A percentile compares a stretch with the other conserved stretches of the same genome.
Conservation (phyloP, 2,329 filamentous ascomycete genomes). For the Alternaria arborescens region DNA sequence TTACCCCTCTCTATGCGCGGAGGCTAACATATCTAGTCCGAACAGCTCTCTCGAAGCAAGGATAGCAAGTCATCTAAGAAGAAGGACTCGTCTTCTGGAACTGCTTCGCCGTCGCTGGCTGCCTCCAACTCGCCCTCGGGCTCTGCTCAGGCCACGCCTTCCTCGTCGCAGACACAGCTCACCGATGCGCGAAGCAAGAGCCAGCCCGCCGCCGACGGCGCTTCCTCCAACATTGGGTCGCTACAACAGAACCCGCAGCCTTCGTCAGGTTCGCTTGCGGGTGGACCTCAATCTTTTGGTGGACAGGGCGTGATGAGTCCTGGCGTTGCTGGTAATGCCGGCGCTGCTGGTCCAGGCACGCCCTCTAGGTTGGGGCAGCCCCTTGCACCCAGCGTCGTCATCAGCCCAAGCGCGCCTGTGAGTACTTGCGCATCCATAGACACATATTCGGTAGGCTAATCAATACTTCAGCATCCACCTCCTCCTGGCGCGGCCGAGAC, state of each 20-base stretch:
- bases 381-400: slow-evolving; percentile 86
- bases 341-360: slow-evolving; percentile 59
- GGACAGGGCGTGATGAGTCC: slow-evolving; percentile 40
- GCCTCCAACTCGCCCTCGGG: slow-evolving; percentile 66
- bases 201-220: slow-evolving; percentile 59
- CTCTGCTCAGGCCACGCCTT: slow-evolving; percentile 76
- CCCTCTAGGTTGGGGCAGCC: slow-evolving; percentile 69
- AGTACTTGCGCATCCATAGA: slow-evolving; percentile 24
- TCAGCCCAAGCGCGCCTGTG: slow-evolving; percentile 87
- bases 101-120: slow-evolving; percentile 76
- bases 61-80: slow-evolving; percentile 80
- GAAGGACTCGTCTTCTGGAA: slow-evolving; percentile 69
- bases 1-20: slow-evolving; percentile 41
- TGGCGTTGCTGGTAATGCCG: slow-evolving; percentile 58
- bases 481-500: slow-evolving; percentile 94
- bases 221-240: slow-evolving; percentile 33
- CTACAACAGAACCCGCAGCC: slow-evolving; percentile 45
- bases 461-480: slow-evolving; percentile 75
- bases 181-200: slow-evolving; percentile 87
- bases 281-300: slow-evolving; percentile 44
- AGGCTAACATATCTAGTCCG: slow-evolving; percentile 67
- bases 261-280: slow-evolving; percentile 39
- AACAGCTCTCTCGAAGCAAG: slow-evolving; percentile 92
- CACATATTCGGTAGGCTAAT: slow-evolving; percentile 1
- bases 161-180: slow-evolving; percentile 87